Percentiles rank a stretch among this genome's conserved stretches.
phyloP scores from a whole-genome alignment of 164 flowering plant genomes.

The Magnolia kwangsiensis region DNA sequence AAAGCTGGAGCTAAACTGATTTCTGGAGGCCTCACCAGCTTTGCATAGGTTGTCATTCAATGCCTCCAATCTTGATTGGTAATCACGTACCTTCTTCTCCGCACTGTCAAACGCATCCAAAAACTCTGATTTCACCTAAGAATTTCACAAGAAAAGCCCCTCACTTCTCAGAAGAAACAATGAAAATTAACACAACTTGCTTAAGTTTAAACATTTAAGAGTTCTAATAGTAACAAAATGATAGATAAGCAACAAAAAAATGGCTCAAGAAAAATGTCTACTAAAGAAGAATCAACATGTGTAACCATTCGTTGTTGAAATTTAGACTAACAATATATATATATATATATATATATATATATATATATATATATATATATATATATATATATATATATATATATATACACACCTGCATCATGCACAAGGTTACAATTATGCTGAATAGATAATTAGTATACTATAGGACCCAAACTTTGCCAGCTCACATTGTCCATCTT shows the following conservation, averaged over 20 bases:
- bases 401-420: no score
- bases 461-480: no score
- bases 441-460: no score
- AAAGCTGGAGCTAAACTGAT: not conserved
- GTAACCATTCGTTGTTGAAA: no score
- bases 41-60: constrained; percentile 41
- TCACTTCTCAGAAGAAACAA: not conserved
- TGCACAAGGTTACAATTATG: no score
- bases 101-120: constrained; percentile 71
- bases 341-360: no score
- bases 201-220: not conserved
- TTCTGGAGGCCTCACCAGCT: constrained; percentile 44
- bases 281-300: not conserved
- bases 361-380: no score
- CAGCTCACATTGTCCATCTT: no score
- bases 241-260: not conserved
- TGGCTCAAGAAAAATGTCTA: not conserved
- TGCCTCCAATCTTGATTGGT: constrained; percentile 48
- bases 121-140: constrained; percentile 82
- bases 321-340: no score
- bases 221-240: not conserved
- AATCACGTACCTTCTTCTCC: constrained; percentile 66
- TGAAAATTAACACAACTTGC: not conserved
- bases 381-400: no score
- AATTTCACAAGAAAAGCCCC: not conserved